Evolutionary conservation across 345 rosid species (phyloP).

Genomic region (Salix viminalis): DNA sequence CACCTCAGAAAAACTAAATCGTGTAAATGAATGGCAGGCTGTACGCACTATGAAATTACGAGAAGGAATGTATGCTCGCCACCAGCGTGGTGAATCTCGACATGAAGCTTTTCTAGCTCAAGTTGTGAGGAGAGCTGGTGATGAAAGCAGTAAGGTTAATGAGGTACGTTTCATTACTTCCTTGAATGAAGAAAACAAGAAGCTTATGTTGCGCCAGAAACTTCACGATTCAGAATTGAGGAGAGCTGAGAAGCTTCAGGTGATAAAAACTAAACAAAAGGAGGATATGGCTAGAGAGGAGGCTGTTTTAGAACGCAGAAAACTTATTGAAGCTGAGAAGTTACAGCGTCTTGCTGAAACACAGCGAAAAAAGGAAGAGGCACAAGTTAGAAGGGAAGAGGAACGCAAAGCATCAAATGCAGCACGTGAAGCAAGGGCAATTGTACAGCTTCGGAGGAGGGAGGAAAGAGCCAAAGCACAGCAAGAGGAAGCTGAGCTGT

Average conservation of each 20-base stretch:
- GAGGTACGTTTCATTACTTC: conserved; percentile 83
- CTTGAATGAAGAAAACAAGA: conserved; percentile 73
- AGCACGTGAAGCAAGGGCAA: conserved; percentile 67
- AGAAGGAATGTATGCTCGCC: conserved; percentile 78
- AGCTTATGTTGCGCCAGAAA: conserved; percentile 70
- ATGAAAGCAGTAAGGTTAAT: conserved; percentile 78
- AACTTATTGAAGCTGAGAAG: conserved; percentile 75
- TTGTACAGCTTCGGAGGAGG: conserved; percentile 68
- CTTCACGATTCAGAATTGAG: conserved; percentile 70
- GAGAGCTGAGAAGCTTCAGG: conserved; percentile 72
- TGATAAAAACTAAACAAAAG: conserved; percentile 59
- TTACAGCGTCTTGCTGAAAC: conserved; percentile 76
- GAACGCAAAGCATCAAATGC: conserved; percentile 81
- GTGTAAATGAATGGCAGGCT: conserved; percentile 80
- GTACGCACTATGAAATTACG: conserved; percentile 63
- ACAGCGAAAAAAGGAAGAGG: conserved; percentile 75
- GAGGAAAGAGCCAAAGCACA: conserved; percentile 76
- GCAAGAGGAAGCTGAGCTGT: conserved; percentile 81
- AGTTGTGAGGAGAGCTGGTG: conserved; percentile 81
- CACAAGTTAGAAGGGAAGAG: conserved; percentile 78
- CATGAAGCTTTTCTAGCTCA: conserved; percentile 80
- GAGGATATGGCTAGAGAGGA: conserved; percentile 81
- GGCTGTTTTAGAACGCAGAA: conserved; percentile 71
- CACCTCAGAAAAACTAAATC: conserved; percentile 61
- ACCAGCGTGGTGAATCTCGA: conserved; percentile 64